Evolutionary conservation across 805 yeast genomes (phyloP).

Genomic region (Yarrowia porcina): DNA sequence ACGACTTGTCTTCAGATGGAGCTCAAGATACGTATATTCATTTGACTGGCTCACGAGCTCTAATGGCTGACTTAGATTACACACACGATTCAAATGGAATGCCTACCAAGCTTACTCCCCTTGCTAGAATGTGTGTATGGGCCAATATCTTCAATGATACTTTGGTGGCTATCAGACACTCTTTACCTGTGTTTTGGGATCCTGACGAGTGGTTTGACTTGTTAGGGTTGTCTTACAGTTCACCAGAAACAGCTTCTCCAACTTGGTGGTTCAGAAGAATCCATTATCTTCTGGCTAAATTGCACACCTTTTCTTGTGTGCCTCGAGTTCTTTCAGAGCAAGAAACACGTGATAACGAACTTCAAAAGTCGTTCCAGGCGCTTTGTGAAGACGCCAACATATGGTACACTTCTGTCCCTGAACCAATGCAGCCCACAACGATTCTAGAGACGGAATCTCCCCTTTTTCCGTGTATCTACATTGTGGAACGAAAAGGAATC

Average conservation of each 20-base stretch:
- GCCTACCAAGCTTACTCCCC: neutral
- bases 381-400: conserved; percentile 4
- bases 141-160: conserved; percentile 15
- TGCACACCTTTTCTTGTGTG: neutral
- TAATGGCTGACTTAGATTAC: conserved; percentile 7
- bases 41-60: conserved; percentile 6
- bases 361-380: neutral
- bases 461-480: neutral
- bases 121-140: conserved; percentile 17
- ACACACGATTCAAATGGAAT: neutral
- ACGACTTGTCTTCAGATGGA: conserved; percentile 14
- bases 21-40: conserved; percentile 18
- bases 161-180: conserved; percentile 17
- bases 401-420: neutral
- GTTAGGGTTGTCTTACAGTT: neutral
- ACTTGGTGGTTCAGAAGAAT: conserved; percentile 20
- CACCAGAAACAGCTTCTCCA: neutral
- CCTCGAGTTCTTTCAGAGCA: neutral
- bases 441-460: neutral
- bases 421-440: conserved; percentile 13
- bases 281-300: conserved; percentile 1
- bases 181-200: conserved; percentile 13
- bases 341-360: neutral
- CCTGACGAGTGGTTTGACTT: conserved; percentile 22
- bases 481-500: conserved; percentile 3